Percentiles rank a stretch among this genome's conserved stretches.
These are phyloP conservation scores for Austroboletus novae-zelandiae DNA, from an alignment of 1,284 basidiomycete species.

Conservation along the genomic window DNA sequence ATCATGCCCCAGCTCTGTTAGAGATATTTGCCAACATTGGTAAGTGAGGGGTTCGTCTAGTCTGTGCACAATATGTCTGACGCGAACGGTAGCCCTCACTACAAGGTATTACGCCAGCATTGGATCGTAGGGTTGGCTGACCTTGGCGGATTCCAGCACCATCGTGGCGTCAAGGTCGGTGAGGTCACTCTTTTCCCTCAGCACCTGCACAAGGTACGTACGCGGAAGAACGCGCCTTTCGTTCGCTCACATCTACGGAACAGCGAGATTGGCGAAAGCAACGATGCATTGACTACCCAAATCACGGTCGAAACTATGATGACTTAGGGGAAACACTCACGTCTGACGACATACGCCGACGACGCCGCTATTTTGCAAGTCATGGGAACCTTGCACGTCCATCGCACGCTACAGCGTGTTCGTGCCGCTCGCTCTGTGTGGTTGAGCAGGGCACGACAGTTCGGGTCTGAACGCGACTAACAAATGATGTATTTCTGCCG, in stretches of 20 bases:
- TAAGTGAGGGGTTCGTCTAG: neutral
- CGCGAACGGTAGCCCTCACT: conserved; percentile 2
- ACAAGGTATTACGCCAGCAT: conserved; percentile 9
- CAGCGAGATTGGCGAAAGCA: neutral
- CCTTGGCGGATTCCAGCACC: conserved; percentile 1
- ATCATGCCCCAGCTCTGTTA: neutral
- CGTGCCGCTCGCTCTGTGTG: too few relatives aligned
- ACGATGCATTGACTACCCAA: neutral
- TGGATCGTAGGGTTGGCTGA: neutral
- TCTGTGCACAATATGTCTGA: conserved; percentile 4
- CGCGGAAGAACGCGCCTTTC: neutral
- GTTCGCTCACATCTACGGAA: neutral
- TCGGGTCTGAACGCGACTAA: too few relatives aligned
- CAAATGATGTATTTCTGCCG: too few relatives aligned
- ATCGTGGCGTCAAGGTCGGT: conserved; percentile 14
- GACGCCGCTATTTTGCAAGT: too few relatives aligned
- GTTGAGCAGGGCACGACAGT: too few relatives aligned
- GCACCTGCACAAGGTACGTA: neutral
- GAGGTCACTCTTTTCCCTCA: conserved; percentile 8
- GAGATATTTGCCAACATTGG: neutral
- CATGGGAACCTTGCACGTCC: too few relatives aligned
- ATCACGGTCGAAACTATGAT: neutral
- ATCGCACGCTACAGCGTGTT: too few relatives aligned
- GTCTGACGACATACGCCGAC: too few relatives aligned
- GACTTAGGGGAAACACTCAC: neutral